Conservation (phyloP, 495 filamentous ascomycete genomes). For the Hyaloscypha bicolor region DNA sequence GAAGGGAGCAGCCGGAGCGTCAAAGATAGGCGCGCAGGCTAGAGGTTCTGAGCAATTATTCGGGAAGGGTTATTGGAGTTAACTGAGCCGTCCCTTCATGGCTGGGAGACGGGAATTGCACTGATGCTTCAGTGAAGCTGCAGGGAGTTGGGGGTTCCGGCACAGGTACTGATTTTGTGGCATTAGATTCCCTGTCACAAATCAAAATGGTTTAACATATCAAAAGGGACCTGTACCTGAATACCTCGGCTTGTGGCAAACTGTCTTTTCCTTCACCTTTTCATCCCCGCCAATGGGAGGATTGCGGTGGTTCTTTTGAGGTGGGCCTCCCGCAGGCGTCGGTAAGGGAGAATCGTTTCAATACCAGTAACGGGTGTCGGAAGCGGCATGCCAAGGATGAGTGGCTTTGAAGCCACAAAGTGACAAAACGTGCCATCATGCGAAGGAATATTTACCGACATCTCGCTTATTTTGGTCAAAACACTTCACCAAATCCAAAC, state of each 20-base stretch:
- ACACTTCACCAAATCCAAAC: too few relatives aligned
- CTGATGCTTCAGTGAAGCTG: too few relatives aligned
- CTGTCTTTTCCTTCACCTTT: background rate
- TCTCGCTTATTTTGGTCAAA: background rate
- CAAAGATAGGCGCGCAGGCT: background rate
- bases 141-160: too few relatives aligned
- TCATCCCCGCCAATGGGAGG: background rate
- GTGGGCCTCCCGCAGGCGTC: background rate
- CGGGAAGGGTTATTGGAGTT: background rate
- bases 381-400: background rate
- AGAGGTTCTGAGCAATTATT: background rate
- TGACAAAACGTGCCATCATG: background rate
- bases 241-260: background rate
- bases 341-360: background rate
- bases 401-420: background rate
- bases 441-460: background rate
- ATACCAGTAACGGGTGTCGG: background rate
- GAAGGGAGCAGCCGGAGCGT: background rate
- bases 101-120: too few relatives aligned
- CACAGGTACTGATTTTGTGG: background rate
- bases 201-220: too few relatives aligned
- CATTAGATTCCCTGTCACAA: background rate
- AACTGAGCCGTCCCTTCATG: background rate
- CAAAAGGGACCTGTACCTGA: background rate
- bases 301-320: background rate